A percentile compares a stretch with the other conserved stretches of the same genome.
phyloP scores from a whole-genome alignment of 345 rosid species.

The Abelmoschus esculentus region DNA sequence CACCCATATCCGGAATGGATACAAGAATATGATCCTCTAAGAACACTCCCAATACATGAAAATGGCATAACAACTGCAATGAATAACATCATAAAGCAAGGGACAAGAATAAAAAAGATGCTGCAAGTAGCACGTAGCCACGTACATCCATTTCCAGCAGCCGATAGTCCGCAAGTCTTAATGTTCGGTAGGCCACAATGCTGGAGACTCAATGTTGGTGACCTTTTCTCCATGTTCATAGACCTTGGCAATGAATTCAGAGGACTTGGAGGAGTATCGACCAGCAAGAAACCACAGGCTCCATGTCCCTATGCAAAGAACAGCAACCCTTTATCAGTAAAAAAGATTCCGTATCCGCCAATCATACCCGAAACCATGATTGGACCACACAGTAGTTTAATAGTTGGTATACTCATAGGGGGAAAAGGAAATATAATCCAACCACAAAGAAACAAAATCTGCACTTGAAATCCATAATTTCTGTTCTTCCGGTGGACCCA shows the following conservation, averaged over 20 bases:
- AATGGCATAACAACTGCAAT: background rate
- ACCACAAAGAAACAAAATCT: background rate
- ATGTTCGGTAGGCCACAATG: background rate
- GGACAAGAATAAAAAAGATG: background rate
- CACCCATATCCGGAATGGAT: background rate
- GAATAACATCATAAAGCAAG: background rate
- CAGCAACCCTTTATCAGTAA: background rate
- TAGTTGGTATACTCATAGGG: too few relatives aligned
- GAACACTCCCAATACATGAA: background rate
- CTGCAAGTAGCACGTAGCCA: too few relatives aligned
- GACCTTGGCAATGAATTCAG: background rate
- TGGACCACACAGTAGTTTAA: too few relatives aligned
- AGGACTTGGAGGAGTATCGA: background rate
- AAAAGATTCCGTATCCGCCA: too few relatives aligned
- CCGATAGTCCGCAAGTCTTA: background rate
- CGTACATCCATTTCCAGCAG: background rate
- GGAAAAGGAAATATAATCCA: background rate
- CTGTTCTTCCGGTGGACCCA: background rate
- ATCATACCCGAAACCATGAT: too few relatives aligned
- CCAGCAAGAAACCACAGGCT: background rate
- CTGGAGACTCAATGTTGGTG: background rate
- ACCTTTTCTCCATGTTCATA: background rate
- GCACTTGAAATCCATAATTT: background rate
- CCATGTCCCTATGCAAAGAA: constrained; percentile 5
- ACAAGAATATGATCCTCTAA: background rate